Conservation (phyloP, 73 alveolate genomes). For the Blepharisma stoltei region DNA sequence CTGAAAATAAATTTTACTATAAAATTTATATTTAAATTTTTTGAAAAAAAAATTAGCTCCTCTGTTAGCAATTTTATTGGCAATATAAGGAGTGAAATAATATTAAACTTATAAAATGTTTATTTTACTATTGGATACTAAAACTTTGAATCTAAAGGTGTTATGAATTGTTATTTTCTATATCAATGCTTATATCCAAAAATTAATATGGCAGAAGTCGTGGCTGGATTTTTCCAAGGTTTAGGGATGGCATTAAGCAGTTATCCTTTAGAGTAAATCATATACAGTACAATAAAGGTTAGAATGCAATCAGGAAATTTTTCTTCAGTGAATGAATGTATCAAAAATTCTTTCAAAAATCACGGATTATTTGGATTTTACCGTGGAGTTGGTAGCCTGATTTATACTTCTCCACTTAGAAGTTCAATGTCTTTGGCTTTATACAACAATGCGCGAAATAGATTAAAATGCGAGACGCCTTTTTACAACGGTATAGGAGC, state of each 20-base stretch:
- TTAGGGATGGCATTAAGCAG: background rate
- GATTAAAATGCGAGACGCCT: background rate
- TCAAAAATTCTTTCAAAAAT: background rate
- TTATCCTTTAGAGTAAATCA: constrained; percentile 11
- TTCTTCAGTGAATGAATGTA: background rate
- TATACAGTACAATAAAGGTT: background rate
- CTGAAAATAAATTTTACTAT: too few relatives aligned
- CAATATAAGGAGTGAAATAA: too few relatives aligned
- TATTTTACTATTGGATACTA: too few relatives aligned
- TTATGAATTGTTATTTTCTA: too few relatives aligned
- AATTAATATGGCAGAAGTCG: background rate
- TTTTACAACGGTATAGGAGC: background rate
- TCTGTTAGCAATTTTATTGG: too few relatives aligned
- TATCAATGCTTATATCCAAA: too few relatives aligned
- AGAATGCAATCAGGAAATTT: constrained; percentile 4
- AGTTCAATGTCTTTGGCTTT: constrained; percentile 1
- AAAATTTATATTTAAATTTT: too few relatives aligned
- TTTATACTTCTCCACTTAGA: constrained; percentile 8
- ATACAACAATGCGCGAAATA: background rate
- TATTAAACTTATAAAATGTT: too few relatives aligned
- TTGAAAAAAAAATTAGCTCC: too few relatives aligned
- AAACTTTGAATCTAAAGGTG: too few relatives aligned
- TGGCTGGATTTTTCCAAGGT: constrained; percentile 22
- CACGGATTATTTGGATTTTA: constrained; percentile 3
- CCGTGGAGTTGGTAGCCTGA: background rate